phyloP scores from a whole-genome alignment of 2,329 filamentous ascomycete species.

The Pseudogymnoascus sp. region DNA sequence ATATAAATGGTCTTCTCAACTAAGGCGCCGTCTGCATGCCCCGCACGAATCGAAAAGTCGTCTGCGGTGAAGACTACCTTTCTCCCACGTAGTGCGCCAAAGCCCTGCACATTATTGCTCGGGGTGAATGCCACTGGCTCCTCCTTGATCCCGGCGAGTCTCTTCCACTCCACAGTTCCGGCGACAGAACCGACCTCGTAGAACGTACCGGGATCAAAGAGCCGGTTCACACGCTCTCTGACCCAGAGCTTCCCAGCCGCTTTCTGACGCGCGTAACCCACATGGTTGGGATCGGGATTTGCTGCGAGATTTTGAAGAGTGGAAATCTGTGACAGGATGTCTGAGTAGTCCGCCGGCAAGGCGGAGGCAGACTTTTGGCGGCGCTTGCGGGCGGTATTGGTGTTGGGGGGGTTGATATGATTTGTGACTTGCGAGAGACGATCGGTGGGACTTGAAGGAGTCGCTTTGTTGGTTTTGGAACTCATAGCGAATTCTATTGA shows the following conservation, averaged over 20 bases:
- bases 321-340: slow-evolving; percentile 49
- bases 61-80: slow-evolving; percentile 54
- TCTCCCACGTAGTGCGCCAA: slow-evolving; percentile 43
- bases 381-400: slow-evolving; percentile 23
- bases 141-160: slow-evolving; percentile 35
- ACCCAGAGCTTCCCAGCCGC: slow-evolving; percentile 58
- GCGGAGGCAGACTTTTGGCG: slow-evolving; percentile 20
- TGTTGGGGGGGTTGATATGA: slow-evolving; percentile 20
- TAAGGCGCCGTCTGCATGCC: slow-evolving; percentile 54
- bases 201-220: slow-evolving; percentile 50
- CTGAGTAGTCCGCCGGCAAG: slow-evolving; percentile 52
- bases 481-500: not conserved
- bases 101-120: slow-evolving; percentile 55
- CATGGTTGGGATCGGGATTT: slow-evolving; percentile 44
- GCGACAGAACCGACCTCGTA: slow-evolving; percentile 52
- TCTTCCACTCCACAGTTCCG: slow-evolving; percentile 50
- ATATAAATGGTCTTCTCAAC: slow-evolving; percentile 51
- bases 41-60: slow-evolving; percentile 54
- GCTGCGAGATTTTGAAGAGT: slow-evolving; percentile 43
- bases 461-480: not conserved
- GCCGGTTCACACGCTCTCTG: slow-evolving; percentile 47
- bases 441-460: slow-evolving; percentile 21
- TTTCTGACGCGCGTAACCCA: slow-evolving; percentile 55
- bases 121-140: slow-evolving; percentile 45
- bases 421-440: slow-evolving; percentile 24